Base-by-base conservation (phyloP, 2,329 filamentous ascomycete genomes). In the Xylaria sp. region DNA sequence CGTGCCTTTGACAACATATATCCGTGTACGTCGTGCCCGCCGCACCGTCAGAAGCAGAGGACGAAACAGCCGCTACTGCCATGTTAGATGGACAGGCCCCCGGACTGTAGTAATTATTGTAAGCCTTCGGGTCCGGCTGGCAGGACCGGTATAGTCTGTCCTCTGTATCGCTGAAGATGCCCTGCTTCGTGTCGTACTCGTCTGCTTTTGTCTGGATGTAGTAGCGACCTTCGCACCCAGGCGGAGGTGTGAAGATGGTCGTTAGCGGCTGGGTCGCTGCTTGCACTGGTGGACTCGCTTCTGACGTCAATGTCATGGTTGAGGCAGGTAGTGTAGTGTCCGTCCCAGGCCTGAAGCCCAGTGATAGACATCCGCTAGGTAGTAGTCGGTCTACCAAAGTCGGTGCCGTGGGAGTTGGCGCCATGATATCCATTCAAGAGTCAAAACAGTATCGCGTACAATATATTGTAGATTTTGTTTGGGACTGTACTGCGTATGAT, bases 1-100 rank as follows among this genome's bases (percentile, higher is more conserved):
- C 54, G 34, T 63, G 34, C 59, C 65, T 68, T 60, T 64, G 58
- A 39, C 65, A 61, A 63, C 27, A 70, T 9, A 65, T 58, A 36
- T 61, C 27, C 39, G 54, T 58, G 36, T 61, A 66, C 14, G 19
- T 54, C 14, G 58, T 6, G 27, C 6, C 36, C 30, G 9, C 45
- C 47, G 51, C 14, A 36, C 14, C 19, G 17, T 42, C 21, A 5
- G 21, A 19, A n/a, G 1, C 2, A 3, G 39, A 63, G 3, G 39
- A 60, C n/a, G 4, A 30, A 39, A 63, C 61, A 6, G 32, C 7
- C 19, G 53, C 67, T 7, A 63, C 39, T 4, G 58, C 19, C 63
- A 64, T 69, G 36, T 30, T 14, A 4, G 47, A 17, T 8, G 67
- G 67, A 48, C 63, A 69, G 5, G 17, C 55, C 17, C 47, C 60